Evolutionary conservation across 768 basidiomycete genomes (phyloP), one percentile per base, ranked within the genome.

Genomic region (Phaeotremella skinneri): DNA sequence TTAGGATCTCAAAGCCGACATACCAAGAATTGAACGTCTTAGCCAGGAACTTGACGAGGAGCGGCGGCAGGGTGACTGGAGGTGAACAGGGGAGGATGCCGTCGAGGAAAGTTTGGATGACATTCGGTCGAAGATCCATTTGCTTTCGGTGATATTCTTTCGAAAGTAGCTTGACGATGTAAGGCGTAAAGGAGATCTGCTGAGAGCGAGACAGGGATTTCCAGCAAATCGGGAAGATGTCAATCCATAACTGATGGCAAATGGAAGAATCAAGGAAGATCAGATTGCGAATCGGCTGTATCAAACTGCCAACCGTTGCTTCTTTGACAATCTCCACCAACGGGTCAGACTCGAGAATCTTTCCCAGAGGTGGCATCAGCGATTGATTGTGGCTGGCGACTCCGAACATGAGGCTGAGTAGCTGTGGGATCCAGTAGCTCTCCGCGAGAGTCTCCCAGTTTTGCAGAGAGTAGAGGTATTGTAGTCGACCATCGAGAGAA

Each of bases 21-120:
- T 96, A 89, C 93, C 94, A 98, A n/a, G 90, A 89, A 37, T 90
- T 87, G 76, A 89, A 99, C 0, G 90, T 90, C 79, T 97, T 96
- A 17, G 90, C 91, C 31, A 98, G 85, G 74, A 92, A 99, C 74
- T 97, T 97, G 67, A 97, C 83, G 32, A 99, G 84, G 69, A 94
- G 89, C 11, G 96, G 93, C 6, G 96, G 96, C 2, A 99, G 82
- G 29, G 84, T 85, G 82, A 96, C 87, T 0, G 88, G 83, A 4
- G 93, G 91, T 6, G 81, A 84, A 74, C 93, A 96, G n/a, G 86
- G 84, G 39, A 90, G 85, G 41, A 90, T 82, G 1, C 90, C 90
- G 20, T 83, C 83, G 23, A 99, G 85, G 27, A 99, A 81, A 0
- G 91, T 91, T 73, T 96, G 88, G 47, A 98, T 84, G 58, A 94